These are phyloP conservation scores for Trichosporon inkin DNA, from an alignment of 1,284 basidiomycete genomes.

Conservation along the genomic window DNA sequence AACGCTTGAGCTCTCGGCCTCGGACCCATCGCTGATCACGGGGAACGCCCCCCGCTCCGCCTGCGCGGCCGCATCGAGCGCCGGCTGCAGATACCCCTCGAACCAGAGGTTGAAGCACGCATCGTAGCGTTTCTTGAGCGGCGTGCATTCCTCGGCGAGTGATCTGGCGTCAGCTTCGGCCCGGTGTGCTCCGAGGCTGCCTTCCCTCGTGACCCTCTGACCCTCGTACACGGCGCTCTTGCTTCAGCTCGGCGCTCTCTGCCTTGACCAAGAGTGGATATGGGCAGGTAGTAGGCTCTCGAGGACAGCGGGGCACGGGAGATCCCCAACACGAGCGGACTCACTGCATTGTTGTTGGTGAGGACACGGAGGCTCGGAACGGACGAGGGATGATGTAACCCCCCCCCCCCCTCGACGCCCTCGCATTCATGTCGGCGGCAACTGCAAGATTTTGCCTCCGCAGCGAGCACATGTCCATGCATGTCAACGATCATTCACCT, in stretches of 20 bases:
- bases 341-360: slow-evolving; percentile 1
- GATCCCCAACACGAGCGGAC: not conserved
- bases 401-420: not conserved
- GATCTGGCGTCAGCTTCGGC: slow-evolving; percentile 17
- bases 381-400: not conserved
- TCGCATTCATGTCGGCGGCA: not conserved
- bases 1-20: not conserved
- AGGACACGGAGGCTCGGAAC: not conserved
- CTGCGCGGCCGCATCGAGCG: slow-evolving; percentile 29
- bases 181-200: too few species aligned
- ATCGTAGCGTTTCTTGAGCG: slow-evolving; percentile 83
- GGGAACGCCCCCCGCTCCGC: slow-evolving; percentile 16
- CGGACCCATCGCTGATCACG: not conserved
- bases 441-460: slow-evolving; percentile 5
- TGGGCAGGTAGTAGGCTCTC: too few species aligned
- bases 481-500: not conserved
- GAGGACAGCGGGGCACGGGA: too few species aligned
- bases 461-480: not conserved
- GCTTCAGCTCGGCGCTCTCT: too few species aligned
- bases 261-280: too few species aligned
- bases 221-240: too few species aligned
- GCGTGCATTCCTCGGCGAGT: slow-evolving; percentile 64
- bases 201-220: too few species aligned
- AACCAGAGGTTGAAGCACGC: slow-evolving; percentile 96
- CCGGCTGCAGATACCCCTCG: slow-evolving; percentile 83